Conservation (phyloP, 2,329 filamentous ascomycete species). For the Bipolaris victoriae region DNA sequence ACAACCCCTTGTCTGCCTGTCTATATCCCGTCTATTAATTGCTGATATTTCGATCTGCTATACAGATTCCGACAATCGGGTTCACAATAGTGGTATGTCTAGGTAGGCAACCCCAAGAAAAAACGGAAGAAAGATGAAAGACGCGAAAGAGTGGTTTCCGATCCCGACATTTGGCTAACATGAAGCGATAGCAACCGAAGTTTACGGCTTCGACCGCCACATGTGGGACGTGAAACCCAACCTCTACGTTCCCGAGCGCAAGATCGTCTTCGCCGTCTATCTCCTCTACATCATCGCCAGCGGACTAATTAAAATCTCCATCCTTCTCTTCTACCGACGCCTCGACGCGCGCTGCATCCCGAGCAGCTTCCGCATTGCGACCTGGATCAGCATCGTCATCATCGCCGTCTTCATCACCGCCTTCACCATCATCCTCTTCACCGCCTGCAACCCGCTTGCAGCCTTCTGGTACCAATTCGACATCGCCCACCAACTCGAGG, state of each 20-base stretch:
- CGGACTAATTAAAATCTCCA: slow-evolving; percentile 32
- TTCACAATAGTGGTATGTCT: not conserved
- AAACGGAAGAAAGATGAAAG: not conserved
- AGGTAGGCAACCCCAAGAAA: not conserved
- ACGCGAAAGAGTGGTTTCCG: no score
- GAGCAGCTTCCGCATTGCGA: slow-evolving; percentile 16
- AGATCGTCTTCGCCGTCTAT: slow-evolving; percentile 25
- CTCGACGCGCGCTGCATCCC: slow-evolving; percentile 21
- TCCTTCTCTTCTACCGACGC: slow-evolving; percentile 32
- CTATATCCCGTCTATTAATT: not conserved
- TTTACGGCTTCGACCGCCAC: slow-evolving; percentile 18
- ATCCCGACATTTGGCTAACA: not conserved
- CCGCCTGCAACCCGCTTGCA: slow-evolving; percentile 18
- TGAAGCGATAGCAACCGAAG: slow-evolving; percentile 1
- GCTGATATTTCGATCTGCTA: not conserved
- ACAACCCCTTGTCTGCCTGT: not conserved
- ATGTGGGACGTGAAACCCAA: slow-evolving; percentile 23
- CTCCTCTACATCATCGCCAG: slow-evolving; percentile 19
- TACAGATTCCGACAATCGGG: slow-evolving; percentile 7
- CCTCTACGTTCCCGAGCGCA: slow-evolving; percentile 14
- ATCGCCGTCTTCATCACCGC: slow-evolving; percentile 19
- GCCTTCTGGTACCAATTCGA: slow-evolving; percentile 30
- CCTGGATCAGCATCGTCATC: slow-evolving; percentile 23
- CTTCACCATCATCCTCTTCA: slow-evolving; percentile 19
- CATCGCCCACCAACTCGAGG: slow-evolving; percentile 1